Conservation (phyloP, 768 basidiomycete genomes). For the Hygrocybe punicea region DNA sequence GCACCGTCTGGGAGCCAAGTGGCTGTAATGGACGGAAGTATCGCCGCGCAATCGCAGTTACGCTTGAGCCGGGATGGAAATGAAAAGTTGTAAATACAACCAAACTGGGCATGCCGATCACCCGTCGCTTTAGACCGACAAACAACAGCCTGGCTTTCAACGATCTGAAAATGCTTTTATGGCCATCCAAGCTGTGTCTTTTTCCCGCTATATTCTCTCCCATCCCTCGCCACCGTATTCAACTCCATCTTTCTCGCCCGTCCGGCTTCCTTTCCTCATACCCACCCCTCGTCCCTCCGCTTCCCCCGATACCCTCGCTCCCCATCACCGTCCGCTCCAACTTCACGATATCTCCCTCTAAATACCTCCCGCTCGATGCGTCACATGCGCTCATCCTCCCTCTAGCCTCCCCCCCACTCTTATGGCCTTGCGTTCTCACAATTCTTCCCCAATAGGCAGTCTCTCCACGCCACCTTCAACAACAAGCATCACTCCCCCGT, state of each 20-base stretch:
- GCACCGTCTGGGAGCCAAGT: conserved; percentile 36
- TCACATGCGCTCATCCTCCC: not conserved
- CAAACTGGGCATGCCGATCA: not conserved
- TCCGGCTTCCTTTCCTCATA: not conserved
- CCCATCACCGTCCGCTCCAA: not conserved
- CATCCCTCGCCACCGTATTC: not conserved
- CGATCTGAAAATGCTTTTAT: not conserved
- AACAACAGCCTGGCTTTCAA: not conserved
- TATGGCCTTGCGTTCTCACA: conserved; percentile 44
- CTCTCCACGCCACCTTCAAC: conserved; percentile 46
- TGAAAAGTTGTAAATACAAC: not conserved
- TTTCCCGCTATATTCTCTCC: not conserved
- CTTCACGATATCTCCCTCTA: not conserved
- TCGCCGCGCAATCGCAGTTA: conserved; percentile 14
- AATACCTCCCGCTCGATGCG: not conserved
- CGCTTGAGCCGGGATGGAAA: not conserved
- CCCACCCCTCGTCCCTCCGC: not conserved
- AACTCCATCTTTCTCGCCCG: not conserved
- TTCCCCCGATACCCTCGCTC: not conserved
- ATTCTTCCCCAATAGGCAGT: conserved; percentile 41
- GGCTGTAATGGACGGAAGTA: conserved; percentile 40
- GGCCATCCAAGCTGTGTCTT: not conserved
- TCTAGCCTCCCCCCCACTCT: not conserved
- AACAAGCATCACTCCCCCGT: conserved; percentile 42
- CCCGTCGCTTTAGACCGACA: not conserved